Base-by-base conservation (phyloP, 108 stramenopile genomes). In the Pseudonitzschia delicatissima region DNA sequence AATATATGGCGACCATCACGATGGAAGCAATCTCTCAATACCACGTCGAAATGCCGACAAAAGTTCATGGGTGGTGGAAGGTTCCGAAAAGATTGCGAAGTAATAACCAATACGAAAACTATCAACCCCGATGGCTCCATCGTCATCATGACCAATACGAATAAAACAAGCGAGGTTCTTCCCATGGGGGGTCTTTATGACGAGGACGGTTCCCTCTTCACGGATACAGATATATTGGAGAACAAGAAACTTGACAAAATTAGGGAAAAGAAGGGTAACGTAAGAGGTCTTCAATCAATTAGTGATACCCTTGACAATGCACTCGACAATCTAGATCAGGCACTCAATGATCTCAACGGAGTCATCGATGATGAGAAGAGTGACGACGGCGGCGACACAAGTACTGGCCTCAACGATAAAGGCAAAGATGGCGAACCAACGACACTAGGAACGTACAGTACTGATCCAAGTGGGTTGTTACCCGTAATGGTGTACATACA, bases 401-500 rank as follows among this genome's bases (percentile, higher is more conserved):
- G 23, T 6, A 23, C 20, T 18, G 21, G 11, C 11, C 6, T 6
- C 37, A 39, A 8, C 6, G 37, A 39, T 8, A 11, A 39, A 8
- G 37, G 8, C 8, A 39, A 39, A 6, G 11, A 39, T 11, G 11
- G 23, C 47, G 21, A 18, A 23, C 47, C 23, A 3, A 17, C 47
- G n/a, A 23, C 7, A 9, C 7, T 9, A 2, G 17, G 47, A 18
- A 48, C 47, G 13, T 81, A 78, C 21, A 74, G 72, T n/a, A 34
- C 67, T 0, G 18, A 52, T 3, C 18, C 31, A 12, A 60, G 45
- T 9, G 37, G 45, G 5, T 23, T 48, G 13, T 7, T 48, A 2
- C 82, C 82, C 13, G 78, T 83, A 8, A 69, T 83, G 71, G 68
- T 83, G 17, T 83, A 75, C 71, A 61, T 83, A 6, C 82, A 83